phyloP scores from a whole-genome alignment of 177 flowering plant species.

The Tripterygium wilfordii region DNA sequence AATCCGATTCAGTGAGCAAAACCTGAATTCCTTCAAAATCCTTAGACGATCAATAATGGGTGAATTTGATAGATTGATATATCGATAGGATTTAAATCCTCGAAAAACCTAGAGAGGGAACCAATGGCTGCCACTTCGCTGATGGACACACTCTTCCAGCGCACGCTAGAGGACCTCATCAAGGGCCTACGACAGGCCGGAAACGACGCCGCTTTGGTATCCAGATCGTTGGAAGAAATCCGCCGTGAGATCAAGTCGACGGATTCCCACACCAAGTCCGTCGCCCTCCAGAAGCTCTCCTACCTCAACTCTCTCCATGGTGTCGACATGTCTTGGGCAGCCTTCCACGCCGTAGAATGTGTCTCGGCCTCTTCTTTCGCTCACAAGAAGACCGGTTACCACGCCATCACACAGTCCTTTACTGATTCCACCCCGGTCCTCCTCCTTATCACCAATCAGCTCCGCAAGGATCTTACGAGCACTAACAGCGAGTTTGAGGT shows the following conservation, averaged over 20 bases:
- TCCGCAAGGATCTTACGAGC: slow-evolving; percentile 71
- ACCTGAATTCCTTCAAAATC: too few species aligned
- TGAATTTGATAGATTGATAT: too few species aligned
- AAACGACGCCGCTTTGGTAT: slow-evolving; percentile 38
- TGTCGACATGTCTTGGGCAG: slow-evolving; percentile 74
- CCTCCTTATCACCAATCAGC: slow-evolving; percentile 75
- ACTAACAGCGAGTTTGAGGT: slow-evolving; percentile 50
- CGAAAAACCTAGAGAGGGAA: too few species aligned
- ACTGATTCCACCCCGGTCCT: slow-evolving; percentile 65
- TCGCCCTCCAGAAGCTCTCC: slow-evolving; percentile 81
- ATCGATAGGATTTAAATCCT: too few species aligned
- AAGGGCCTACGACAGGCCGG: slow-evolving; percentile 63
- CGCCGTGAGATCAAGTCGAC: slow-evolving; percentile 78
- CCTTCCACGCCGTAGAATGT: slow-evolving; percentile 77
- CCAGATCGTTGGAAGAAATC: slow-evolving; percentile 69
- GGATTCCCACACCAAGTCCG: slow-evolving; percentile 60
- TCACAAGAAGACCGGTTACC: slow-evolving; percentile 66
- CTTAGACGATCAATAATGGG: too few species aligned
- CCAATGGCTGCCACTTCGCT: slow-evolving; percentile 45
- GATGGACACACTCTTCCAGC: slow-evolving; percentile 87
- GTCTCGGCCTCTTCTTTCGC: slow-evolving; percentile 51
- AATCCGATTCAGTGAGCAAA: too few species aligned
- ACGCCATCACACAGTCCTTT: slow-evolving; percentile 73
- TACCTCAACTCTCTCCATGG: slow-evolving; percentile 62
- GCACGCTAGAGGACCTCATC: slow-evolving; percentile 71